Conservation (phyloP, 1,139 yeast species). For the Keqinozyma sinolaborantium region DNA sequence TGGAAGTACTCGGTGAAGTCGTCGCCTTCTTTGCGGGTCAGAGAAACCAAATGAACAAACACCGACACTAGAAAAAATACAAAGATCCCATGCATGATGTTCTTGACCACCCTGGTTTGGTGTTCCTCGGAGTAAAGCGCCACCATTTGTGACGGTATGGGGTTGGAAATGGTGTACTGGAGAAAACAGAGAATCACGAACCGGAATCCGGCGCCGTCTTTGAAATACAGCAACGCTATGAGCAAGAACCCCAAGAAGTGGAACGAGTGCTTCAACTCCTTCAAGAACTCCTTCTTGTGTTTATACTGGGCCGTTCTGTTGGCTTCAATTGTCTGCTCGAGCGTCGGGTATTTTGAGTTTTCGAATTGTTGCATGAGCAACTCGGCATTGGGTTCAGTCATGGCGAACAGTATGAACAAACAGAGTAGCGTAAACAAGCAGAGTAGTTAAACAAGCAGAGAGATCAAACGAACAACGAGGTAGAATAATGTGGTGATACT, state of each 20-base stretch:
- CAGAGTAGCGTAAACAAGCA: too few relatives aligned
- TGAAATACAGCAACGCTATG: slow-evolving; percentile 29
- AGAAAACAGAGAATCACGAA: slow-evolving; percentile 22
- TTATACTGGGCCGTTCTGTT: slow-evolving; percentile 36
- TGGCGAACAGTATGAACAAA: too few relatives aligned
- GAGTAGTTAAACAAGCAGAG: too few relatives aligned
- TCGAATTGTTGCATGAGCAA: slow-evolving; percentile 18
- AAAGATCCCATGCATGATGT: neutral
- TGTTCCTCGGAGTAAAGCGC: slow-evolving; percentile 11
- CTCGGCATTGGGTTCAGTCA: neutral
- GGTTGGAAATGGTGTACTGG: slow-evolving; percentile 30
- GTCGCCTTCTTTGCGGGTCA: neutral
- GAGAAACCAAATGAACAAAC: neutral
- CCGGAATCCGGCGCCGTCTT: slow-evolving; percentile 31
- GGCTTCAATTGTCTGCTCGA: slow-evolving; percentile 32
- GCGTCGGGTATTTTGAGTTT: slow-evolving; percentile 30
- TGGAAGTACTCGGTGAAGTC: slow-evolving; percentile 17
- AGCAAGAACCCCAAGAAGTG: slow-evolving; percentile 27
- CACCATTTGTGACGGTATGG: slow-evolving; percentile 13
- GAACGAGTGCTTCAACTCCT: slow-evolving; percentile 28
- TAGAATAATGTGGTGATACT: too few relatives aligned
- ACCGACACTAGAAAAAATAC: neutral
- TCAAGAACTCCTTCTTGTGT: slow-evolving; percentile 36
- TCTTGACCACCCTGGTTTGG: slow-evolving; percentile 6
- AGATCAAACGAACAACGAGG: too few relatives aligned